A percentile compares a stretch with the other conserved stretches of the same genome.
Conservation (phyloP, 768 basidiomycete species). For the Auricularia sp. region DNA sequence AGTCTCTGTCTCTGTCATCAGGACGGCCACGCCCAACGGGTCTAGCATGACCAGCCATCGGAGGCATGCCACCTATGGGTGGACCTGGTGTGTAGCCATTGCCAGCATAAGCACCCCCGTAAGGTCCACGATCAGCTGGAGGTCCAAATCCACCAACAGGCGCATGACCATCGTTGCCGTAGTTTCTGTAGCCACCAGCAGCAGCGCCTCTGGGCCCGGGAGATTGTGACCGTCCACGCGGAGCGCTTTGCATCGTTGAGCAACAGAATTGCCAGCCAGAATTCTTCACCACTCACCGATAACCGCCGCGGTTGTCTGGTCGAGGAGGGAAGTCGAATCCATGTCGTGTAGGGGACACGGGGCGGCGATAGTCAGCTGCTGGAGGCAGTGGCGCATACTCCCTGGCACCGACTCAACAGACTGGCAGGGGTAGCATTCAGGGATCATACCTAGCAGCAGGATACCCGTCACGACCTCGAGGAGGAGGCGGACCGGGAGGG, state of each 20-base stretch:
- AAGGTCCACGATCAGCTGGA: slow-evolving; percentile 31
- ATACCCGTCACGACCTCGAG: slow-evolving; percentile 54
- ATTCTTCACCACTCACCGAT: slow-evolving; percentile 24
- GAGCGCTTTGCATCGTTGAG: slow-evolving; percentile 1
- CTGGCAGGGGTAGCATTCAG: slow-evolving; percentile 1
- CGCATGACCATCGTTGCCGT: slow-evolving; percentile 6
- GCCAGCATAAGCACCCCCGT: slow-evolving; percentile 32
- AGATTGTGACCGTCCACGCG: slow-evolving; percentile 65
- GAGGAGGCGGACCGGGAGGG: slow-evolving; percentile 45
- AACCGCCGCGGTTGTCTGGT: slow-evolving; percentile 17
- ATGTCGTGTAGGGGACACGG: slow-evolving; percentile 35
- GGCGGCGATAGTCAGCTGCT: slow-evolving; percentile 33
- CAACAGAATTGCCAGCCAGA: not conserved
- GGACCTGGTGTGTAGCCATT: slow-evolving; percentile 33
- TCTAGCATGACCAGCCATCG: slow-evolving; percentile 25
- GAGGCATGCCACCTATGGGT: not conserved
- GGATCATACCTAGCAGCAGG: slow-evolving; percentile 39
- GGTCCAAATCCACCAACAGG: slow-evolving; percentile 8
- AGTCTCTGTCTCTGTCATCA: slow-evolving; percentile 27
- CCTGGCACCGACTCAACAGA: slow-evolving; percentile 24
- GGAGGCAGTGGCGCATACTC: slow-evolving; percentile 46
- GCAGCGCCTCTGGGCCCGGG: slow-evolving; percentile 41
- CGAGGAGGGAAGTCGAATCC: slow-evolving; percentile 16
- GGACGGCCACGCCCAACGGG: not conserved
- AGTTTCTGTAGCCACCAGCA: slow-evolving; percentile 28